Base-by-base conservation (phyloP, 441 rosid genomes). In the Geranium incanum region DNA sequence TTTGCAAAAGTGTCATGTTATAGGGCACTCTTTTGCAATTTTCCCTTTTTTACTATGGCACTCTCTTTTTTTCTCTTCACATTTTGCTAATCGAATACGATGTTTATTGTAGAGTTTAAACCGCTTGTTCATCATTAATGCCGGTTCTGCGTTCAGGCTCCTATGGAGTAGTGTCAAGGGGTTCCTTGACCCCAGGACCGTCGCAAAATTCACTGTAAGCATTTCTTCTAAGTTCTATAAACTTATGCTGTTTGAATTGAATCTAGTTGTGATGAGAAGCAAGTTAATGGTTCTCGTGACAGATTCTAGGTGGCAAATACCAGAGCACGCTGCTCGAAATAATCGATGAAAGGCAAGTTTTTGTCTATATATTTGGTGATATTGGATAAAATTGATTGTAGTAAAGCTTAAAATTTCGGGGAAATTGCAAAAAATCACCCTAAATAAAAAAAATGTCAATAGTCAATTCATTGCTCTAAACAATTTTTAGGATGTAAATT, bases 91-190 rank as follows among this genome's bases (percentile, higher is more conserved):
- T n/a, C 19, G 45, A 69, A 16, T 15, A 16, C 0, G n/a, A 16
- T 52, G 19, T 37, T 62, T 36, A 68, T 70, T n/a, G 59, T 50
- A 87, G 91, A 87, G 88, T 33, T 57, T 87, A 69, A 81, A 89
- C 79, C 88, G 92, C 57, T 90, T 93, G 98, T 93, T 86, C 85
- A 89, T 93, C 80, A 89, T 90, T 63, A 93, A 93, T 81, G 95
- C 95, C 3, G 98, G 97, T 62, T 57, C 93, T 59, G 95, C 93
- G 78, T 93, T 93, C 78, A 81, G 93, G 82, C 86, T 93, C 71
- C 76, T 87, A 21, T 87, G 89, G 91, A 86, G 78, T 39, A 77
- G 88, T 0, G 75, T 87, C 3, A 87, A 87, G 72, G 73, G 80
- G 0, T 84, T 87, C 71, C 87, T 87, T 55, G 91, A 87, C 55